Evolutionary conservation across 768 basidiomycete genomes (phyloP).

Genomic region (Fomitopsis serialis): DNA sequence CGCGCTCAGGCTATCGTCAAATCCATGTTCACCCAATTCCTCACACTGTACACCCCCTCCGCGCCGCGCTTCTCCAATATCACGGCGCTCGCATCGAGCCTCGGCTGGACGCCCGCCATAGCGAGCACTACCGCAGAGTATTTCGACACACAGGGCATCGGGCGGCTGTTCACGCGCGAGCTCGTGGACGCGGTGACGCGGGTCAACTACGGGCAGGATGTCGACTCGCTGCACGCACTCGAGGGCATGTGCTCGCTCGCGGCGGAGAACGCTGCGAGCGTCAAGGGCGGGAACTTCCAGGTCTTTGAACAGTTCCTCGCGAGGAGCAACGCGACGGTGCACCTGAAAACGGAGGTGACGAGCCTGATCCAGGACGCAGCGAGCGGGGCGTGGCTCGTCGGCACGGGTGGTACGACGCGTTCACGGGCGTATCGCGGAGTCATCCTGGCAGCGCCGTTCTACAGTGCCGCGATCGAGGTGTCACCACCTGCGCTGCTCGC

Average conservation of each 20-base stretch:
- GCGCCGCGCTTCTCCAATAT: constrained; percentile 63
- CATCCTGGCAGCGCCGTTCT: constrained; percentile 84
- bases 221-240: constrained; percentile 69
- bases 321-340: constrained; percentile 60
- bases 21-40: constrained; percentile 44
- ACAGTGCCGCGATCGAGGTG: constrained; percentile 55
- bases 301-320: constrained; percentile 82
- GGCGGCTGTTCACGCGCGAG: constrained; percentile 58
- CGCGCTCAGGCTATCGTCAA: constrained; percentile 56
- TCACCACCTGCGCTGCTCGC: constrained; percentile 41
- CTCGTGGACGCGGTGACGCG: constrained; percentile 76
- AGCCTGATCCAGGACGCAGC: constrained; percentile 26
- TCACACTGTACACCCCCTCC: constrained; percentile 47
- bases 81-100: constrained; percentile 42
- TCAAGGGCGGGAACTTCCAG: constrained; percentile 78
- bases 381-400: constrained; percentile 48
- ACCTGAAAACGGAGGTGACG: constrained; percentile 63
- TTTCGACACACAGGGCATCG: constrained; percentile 48
- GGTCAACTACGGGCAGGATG: constrained; percentile 80
- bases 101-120: constrained; percentile 46
- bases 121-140: constrained; percentile 53
- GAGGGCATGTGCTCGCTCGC: constrained; percentile 72
- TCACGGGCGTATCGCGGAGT: constrained; percentile 57
- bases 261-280: constrained; percentile 54
- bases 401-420: constrained; percentile 28